A percentile compares a stretch with the other conserved stretches of the same genome.
Conservation (phyloP, 176 grass and related monocot species). For the Phoenix roebelenii region DNA sequence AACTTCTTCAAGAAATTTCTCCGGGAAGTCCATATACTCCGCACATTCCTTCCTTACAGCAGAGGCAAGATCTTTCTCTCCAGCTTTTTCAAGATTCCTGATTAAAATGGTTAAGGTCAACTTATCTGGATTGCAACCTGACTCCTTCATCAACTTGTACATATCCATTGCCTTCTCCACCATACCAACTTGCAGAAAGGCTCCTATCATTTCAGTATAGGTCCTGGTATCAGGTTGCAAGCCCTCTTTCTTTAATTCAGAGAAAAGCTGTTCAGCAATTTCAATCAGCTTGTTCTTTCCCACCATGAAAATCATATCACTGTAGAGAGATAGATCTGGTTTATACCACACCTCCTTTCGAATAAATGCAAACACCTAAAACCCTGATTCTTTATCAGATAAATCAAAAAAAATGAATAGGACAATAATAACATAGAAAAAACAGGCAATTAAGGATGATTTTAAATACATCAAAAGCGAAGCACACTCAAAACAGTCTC, state of each 20-base stretch:
- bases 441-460: too few relatives aligned
- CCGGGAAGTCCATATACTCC: constrained; percentile 16
- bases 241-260: constrained; percentile 9
- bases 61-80: constrained; percentile 9
- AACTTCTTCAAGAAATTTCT: constrained; percentile 25
- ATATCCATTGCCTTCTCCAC: constrained; percentile 24
- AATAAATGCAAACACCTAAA: constrained; percentile 27
- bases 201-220: constrained; percentile 30
- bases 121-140: constrained; percentile 11
- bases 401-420: background rate
- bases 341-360: constrained; percentile 25
- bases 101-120: constrained; percentile 29
- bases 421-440: background rate
- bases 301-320: constrained; percentile 20
- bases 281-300: constrained; percentile 26
- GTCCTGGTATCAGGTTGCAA: constrained; percentile 18
- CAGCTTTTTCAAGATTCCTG: constrained; percentile 20
- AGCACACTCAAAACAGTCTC: too few relatives aligned
- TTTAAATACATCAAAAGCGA: too few relatives aligned
- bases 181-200: constrained; percentile 19
- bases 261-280: constrained; percentile 14
- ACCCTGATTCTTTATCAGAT: constrained; percentile 7
- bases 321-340: constrained; percentile 16
- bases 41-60: constrained; percentile 18
- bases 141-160: constrained; percentile 24